Percentiles rank a stretch among this genome's conserved stretches.
Conservation (phyloP, 352 stramenopile species). For the Globisporangium orthogonon region DNA sequence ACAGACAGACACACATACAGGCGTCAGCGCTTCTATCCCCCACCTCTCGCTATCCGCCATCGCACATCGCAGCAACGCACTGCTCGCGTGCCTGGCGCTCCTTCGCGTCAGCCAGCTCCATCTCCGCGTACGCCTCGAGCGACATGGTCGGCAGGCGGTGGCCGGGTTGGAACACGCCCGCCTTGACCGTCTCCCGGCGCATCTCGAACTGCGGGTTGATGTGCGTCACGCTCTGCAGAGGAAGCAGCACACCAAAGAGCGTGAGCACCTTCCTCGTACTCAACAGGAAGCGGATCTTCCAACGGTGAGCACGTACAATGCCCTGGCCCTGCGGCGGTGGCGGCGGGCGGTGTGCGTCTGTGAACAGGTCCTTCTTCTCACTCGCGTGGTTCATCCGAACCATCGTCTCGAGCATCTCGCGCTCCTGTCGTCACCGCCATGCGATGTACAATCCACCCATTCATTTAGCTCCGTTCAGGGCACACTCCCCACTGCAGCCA, state of each 20-base stretch:
- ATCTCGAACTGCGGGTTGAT: constrained; percentile 86
- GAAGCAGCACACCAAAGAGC: constrained; percentile 1
- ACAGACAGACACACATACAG: constrained; percentile 4
- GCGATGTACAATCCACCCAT: background rate
- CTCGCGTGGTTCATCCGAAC: constrained; percentile 66
- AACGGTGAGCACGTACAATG: constrained; percentile 42
- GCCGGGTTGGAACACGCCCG: constrained; percentile 92
- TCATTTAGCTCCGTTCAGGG: too few relatives aligned
- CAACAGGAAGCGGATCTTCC: background rate
- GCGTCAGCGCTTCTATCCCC: background rate
- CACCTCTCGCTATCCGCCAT: background rate
- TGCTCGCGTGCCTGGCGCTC: constrained; percentile 79
- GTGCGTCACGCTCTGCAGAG: constrained; percentile 63
- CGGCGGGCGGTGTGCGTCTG: constrained; percentile 52
- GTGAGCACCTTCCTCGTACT: background rate
- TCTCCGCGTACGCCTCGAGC: constrained; percentile 90
- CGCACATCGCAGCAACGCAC: constrained; percentile 19
- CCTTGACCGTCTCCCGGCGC: constrained; percentile 80
- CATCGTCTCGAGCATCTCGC: constrained; percentile 85
- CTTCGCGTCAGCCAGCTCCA: constrained; percentile 83
- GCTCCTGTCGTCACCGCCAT: constrained; percentile 26
- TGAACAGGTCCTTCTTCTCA: constrained; percentile 58
- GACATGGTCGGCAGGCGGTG: constrained; percentile 95
- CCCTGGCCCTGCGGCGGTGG: constrained; percentile 60
- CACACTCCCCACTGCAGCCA: too few relatives aligned